Conservation (phyloP, 1,284 basidiomycete genomes). For the Inonotus obliquus region DNA sequence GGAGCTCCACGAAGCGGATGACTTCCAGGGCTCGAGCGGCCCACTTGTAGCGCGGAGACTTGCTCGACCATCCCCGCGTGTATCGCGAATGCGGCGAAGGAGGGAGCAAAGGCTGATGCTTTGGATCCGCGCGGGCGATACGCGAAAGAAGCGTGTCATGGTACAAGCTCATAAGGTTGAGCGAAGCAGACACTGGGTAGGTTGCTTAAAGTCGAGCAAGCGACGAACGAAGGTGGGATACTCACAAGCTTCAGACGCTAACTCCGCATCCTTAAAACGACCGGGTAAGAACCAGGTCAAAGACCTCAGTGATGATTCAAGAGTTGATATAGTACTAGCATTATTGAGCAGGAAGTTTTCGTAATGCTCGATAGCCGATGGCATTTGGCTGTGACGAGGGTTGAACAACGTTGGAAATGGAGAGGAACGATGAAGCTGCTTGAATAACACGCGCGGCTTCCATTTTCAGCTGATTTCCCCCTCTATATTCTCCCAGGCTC, state of each 20-base stretch:
- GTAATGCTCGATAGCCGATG: slow-evolving; percentile 56
- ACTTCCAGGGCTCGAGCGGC: slow-evolving; percentile 68
- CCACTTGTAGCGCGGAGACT: slow-evolving; percentile 67
- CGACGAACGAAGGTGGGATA: slow-evolving; percentile 10
- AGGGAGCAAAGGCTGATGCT: slow-evolving; percentile 65
- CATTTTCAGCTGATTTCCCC: not conserved
- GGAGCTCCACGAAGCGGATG: slow-evolving; percentile 72
- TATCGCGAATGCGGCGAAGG: slow-evolving; percentile 70
- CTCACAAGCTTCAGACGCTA: slow-evolving; percentile 83
- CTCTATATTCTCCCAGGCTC: not conserved
- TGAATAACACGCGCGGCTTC: slow-evolving; percentile 2
- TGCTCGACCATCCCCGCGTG: slow-evolving; percentile 78
- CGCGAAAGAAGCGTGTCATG: slow-evolving; percentile 79
- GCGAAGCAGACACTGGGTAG: slow-evolving; percentile 56
- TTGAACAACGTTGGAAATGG: not conserved
- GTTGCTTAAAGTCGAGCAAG: slow-evolving; percentile 16
- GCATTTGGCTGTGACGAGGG: slow-evolving; percentile 23
- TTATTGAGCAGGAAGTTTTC: slow-evolving; percentile 81
- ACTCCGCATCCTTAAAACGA: slow-evolving; percentile 93
- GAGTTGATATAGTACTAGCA: slow-evolving; percentile 76
- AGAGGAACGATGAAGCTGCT: not conserved
- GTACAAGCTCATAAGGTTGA: slow-evolving; percentile 80
- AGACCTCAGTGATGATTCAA: slow-evolving; percentile 86
- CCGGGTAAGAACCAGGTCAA: slow-evolving; percentile 94
- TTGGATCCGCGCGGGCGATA: slow-evolving; percentile 57